Evolutionary conservation across 164 flowering plant species (phyloP).

Genomic region (Aristolochia fimbriata): DNA sequence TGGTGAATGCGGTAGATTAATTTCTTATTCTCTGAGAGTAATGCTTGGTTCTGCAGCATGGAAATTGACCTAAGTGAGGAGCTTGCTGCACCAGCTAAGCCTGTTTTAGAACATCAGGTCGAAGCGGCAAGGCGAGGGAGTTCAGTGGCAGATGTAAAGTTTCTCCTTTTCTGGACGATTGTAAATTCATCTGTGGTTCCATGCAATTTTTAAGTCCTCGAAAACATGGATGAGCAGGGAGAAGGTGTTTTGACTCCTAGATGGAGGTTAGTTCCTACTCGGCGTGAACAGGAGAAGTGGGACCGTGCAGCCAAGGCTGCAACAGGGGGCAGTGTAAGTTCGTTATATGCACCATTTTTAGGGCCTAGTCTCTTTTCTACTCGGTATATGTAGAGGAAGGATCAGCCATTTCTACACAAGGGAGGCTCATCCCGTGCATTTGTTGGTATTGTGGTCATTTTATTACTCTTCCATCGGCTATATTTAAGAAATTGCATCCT

Average conservation of each 20-base stretch:
- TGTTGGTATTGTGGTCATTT: too few species aligned
- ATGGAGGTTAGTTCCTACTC: slow-evolving; percentile 86
- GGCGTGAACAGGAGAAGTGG: slow-evolving; percentile 89
- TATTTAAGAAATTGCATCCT: not conserved
- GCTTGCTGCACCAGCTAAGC: slow-evolving; percentile 37
- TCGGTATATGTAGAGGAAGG: not conserved
- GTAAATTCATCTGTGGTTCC: not conserved
- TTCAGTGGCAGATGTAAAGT: slow-evolving; percentile 28
- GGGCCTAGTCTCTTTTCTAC: not conserved
- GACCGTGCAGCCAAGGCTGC: slow-evolving; percentile 29
- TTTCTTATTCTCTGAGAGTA: not conserved
- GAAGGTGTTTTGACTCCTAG: slow-evolving; percentile 18
- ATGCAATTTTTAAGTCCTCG: slow-evolving; percentile 1
- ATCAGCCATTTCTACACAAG: not conserved
- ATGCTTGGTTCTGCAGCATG: slow-evolving; percentile 35
- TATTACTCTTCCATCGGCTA: not conserved
- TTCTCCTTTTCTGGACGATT: not conserved
- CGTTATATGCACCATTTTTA: not conserved
- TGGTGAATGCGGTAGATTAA: not conserved
- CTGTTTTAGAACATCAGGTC: slow-evolving; percentile 22
- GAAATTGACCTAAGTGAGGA: slow-evolving; percentile 86
- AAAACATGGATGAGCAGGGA: slow-evolving; percentile 21
- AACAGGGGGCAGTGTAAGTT: slow-evolving; percentile 40
- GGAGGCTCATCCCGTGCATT: not conserved
- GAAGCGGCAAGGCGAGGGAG: slow-evolving; percentile 25